Base-by-base conservation (phyloP, 1,139 yeast genomes). In the Tardiomyces digboiensis region DNA sequence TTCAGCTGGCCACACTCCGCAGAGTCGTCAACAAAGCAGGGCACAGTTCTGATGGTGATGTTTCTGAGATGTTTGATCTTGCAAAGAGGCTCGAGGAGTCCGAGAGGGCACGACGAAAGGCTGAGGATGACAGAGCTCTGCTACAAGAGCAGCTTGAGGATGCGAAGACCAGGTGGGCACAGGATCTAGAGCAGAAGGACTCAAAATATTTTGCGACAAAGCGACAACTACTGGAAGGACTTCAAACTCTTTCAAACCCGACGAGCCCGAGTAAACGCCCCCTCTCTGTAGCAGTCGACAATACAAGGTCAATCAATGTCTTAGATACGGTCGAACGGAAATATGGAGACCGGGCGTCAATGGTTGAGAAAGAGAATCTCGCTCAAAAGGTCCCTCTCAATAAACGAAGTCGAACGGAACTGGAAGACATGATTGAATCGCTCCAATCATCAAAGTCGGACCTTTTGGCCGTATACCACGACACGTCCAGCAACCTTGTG, bases 381-480 rank as follows among this genome's bases (percentile, higher is more conserved):
- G 33, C 33, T 5, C 33, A 26, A 5, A 26, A 26, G 10, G 33
- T 26, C 8, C 33, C 33, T 4, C 12, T 26, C 10, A 26, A 16
- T 16, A n/a, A 26, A 16, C 33, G 33, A 5, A 26, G 33, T 8
- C 5, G 33, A 3, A 13, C 33, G 5, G 33, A 26, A 16, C 33
- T 26, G 12, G 33, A 26, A 8, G 33, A 26, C 10, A 26, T 26
- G 33, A 26, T 26, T 8, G 33, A 26, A 8, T 26, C 33, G 3
- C 33, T 26, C 10, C 33, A 26, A 16, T 26, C 33, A 12, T 56
- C 62, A 10, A 56, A 71, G 50, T 70, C 65, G 40, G 82, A 77
- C 41, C 66, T 77, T 51, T 66, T 73, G 3, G 65, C 67, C 38
- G 75, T 76, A 3, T 78, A 77, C 53, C 80, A 76, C 50, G 83